A percentile compares a stretch with the other conserved stretches of the same genome.
phyloP scores from a whole-genome alignment of 163 green algal genomes.

The Trebouxiophyceae sp. region DNA sequence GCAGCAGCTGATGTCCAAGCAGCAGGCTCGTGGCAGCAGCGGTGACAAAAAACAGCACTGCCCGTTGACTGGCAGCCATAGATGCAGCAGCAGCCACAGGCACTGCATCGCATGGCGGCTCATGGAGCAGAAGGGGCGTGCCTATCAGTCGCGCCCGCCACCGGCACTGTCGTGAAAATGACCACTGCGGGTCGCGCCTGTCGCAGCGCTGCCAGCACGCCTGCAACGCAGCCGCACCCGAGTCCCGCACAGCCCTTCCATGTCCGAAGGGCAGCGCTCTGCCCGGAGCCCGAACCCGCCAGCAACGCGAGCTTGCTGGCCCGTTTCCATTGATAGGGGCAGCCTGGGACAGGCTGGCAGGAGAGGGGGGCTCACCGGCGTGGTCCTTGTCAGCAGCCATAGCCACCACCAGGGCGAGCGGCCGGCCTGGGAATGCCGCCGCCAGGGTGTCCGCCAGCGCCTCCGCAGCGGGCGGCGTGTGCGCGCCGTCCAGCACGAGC shows the following conservation, averaged over 20 bases:
- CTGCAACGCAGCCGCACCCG: neutral
- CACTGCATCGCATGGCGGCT: neutral
- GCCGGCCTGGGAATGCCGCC: slow-evolving; percentile 45
- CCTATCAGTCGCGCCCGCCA: slow-evolving; percentile 47
- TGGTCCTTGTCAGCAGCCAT: slow-evolving; percentile 83
- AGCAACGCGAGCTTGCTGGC: neutral
- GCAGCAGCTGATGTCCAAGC: neutral
- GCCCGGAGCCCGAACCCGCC: neutral
- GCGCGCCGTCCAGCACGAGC: slow-evolving; percentile 76
- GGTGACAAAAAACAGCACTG: neutral
- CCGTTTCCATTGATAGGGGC: neutral
- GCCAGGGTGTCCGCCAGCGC: slow-evolving; percentile 50
- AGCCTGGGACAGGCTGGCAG: neutral
- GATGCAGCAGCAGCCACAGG: neutral
- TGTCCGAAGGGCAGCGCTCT: neutral
- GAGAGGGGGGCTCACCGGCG: slow-evolving; percentile 6
- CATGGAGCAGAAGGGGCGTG: neutral
- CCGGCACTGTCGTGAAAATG: slow-evolving; percentile 58
- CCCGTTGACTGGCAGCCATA: neutral
- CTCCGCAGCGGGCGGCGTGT: slow-evolving; percentile 62
- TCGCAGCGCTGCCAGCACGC: slow-evolving; percentile 39
- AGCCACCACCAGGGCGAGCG: slow-evolving; percentile 65
- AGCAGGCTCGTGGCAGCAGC: neutral
- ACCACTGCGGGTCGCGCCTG: slow-evolving; percentile 32
- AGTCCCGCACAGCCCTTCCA: neutral